Evolutionary conservation across 2,329 filamentous ascomycete genomes (phyloP), one percentile per base, ranked within the genome.

Genomic region (Nothopassalora personata): DNA sequence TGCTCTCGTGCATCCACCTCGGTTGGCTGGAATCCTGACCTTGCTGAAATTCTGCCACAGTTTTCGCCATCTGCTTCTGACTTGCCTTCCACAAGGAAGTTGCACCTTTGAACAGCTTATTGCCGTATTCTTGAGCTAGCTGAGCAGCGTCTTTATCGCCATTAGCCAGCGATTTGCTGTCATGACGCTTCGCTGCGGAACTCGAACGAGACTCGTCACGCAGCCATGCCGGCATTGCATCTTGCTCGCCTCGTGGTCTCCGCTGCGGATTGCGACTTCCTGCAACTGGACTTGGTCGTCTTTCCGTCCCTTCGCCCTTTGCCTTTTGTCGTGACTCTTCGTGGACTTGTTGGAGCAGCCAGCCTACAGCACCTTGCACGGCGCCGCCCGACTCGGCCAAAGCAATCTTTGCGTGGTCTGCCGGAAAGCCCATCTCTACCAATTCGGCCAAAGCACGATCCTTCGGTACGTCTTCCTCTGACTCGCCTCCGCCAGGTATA

Each of bases 41-140:
- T 55, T 80, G 76, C 66, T 85, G 84, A 60, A 97, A 89, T 15
- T 99, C 94, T 8, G 91, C 86, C 34, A 97, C 89, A 4, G 91
- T 93, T 74, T 94, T 91, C 69, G 96, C 91, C 59, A 97, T 84
- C 72, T 90, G 92, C 75, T 96, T 99, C 70, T 92, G 90, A 0
- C 93, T 87, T 3, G 89, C 90, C 72, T 96, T 99, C 94, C 94
- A 99, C 0, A 97, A 77, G 0, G 90, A 93, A 66, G 95, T 96
- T 1, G 94, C 94, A 2, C 92, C 94, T 73, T 99, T 99, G 73
- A 97, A 86, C 11, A 99, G 75, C 62, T 83, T 95, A 48, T 79
- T 90, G 0, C 94, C 90, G 70, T 97, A 81, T 34, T 92, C 88
- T 5, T 90, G 86, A 2, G 93, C 93, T 47, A 88, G 83, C 69